Conservation (phyloP, 331 rosid species). For the Malus hybrid region DNA sequence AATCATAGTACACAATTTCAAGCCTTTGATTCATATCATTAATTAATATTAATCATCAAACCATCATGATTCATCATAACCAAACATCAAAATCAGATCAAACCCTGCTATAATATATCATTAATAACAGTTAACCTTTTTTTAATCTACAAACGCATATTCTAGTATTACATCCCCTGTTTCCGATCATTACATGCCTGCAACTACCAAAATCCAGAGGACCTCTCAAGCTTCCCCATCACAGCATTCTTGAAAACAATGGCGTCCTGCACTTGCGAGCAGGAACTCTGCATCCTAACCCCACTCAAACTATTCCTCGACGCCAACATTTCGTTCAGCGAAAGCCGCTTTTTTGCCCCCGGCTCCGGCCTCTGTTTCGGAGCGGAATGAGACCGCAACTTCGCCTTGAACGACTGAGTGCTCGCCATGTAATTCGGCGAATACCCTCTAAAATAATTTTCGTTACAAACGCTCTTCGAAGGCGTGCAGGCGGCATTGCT, state of each 20-base stretch:
- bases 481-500: conserved; percentile 38
- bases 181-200: not conserved
- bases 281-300: conserved; percentile 70
- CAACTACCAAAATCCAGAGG: conserved; percentile 25
- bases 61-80: not conserved
- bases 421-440: conserved; percentile 67
- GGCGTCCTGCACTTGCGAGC: conserved; percentile 71
- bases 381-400: conserved; percentile 80
- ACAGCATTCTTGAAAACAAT: conserved; percentile 76
- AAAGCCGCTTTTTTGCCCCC: conserved; percentile 49
- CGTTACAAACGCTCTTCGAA: conserved; percentile 45
- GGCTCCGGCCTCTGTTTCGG: conserved; percentile 85
- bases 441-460: conserved; percentile 33
- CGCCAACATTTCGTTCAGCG: conserved; percentile 59
- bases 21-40: no score
- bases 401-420: conserved; percentile 74
- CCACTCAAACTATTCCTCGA: conserved; percentile 80
- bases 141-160: not conserved
- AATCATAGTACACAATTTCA: no score
- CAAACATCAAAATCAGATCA: not conserved
- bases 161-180: not conserved
- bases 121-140: not conserved
- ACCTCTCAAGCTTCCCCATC: conserved; percentile 56
- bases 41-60: no score
- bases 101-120: not conserved